These are phyloP conservation scores for Colletotrichum tofieldiae DNA, from an alignment of 2,329 filamentous ascomycete species.

Conservation along the genomic window DNA sequence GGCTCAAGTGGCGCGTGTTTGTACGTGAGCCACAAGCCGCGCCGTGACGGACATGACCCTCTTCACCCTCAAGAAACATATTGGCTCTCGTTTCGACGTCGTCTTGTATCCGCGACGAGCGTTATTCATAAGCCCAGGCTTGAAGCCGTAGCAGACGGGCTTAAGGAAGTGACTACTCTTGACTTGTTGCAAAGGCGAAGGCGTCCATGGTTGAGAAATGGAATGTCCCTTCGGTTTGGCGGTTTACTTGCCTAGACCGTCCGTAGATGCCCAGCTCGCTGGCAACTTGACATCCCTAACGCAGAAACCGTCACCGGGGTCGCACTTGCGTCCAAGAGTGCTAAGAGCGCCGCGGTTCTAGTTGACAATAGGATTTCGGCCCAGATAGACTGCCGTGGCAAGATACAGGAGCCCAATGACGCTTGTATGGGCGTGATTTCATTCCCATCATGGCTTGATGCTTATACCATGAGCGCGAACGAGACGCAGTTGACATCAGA, in stretches of 20 bases:
- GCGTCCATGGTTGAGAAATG: constrained; percentile 45
- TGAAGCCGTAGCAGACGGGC: not conserved
- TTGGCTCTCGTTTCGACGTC: not conserved
- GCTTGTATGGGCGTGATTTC: not conserved
- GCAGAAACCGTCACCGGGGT: not conserved
- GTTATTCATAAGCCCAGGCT: not conserved
- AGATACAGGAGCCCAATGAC: not conserved
- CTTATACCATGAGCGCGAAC: constrained; percentile 45
- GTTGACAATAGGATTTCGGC: constrained; percentile 38
- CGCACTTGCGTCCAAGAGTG: not conserved
- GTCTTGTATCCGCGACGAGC: not conserved
- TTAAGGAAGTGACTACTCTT: not conserved
- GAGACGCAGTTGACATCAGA: constrained; percentile 47
- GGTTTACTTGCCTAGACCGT: constrained; percentile 52
- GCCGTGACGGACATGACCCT: not conserved
- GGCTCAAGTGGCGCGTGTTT: not conserved
- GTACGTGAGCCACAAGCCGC: not conserved
- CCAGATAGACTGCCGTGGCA: not conserved
- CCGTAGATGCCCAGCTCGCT: constrained; percentile 48
- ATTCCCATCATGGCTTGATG: not conserved
- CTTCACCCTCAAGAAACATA: not conserved
- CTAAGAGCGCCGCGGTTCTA: not conserved
- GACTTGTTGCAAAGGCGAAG: constrained; percentile 46
- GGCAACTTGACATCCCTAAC: not conserved
- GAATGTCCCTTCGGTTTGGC: constrained; percentile 37